These are phyloP conservation scores for Cryphonectria japonica DNA, from an alignment of 2,329 filamentous ascomycete genomes.

Conservation along the genomic window DNA sequence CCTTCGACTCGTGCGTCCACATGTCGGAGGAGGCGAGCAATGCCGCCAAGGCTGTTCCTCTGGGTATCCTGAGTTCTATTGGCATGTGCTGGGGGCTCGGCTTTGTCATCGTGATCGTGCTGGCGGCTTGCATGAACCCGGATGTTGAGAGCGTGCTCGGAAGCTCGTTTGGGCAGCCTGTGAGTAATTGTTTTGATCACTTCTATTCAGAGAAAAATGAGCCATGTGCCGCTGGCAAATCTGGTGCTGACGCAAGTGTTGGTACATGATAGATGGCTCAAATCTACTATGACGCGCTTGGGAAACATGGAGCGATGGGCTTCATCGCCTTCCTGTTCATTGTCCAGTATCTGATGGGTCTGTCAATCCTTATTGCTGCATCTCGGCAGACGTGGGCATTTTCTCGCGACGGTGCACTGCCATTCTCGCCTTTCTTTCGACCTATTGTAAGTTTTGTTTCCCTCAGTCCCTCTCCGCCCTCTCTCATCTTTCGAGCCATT, in stretches of 20 bases:
- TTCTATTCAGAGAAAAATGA: too few relatives aligned
- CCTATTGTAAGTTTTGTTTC: slow-evolving; percentile 43
- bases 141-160: slow-evolving; percentile 53
- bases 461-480: neutral
- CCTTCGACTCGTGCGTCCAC: slow-evolving; percentile 58
- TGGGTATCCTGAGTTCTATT: slow-evolving; percentile 62
- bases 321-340: slow-evolving; percentile 63
- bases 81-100: slow-evolving; percentile 58
- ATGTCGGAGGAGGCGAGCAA: slow-evolving; percentile 64
- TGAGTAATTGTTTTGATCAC: slow-evolving; percentile 41
- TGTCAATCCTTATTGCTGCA: slow-evolving; percentile 60
- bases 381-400: slow-evolving; percentile 67
- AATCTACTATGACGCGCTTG: slow-evolving; percentile 64
- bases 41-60: slow-evolving; percentile 61
- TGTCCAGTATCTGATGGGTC: slow-evolving; percentile 65
- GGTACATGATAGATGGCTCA: slow-evolving; percentile 40
- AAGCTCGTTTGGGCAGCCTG: slow-evolving; percentile 60
- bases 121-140: slow-evolving; percentile 59
- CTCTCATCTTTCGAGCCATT: neutral
- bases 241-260: neutral
- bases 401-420: slow-evolving; percentile 63
- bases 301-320: slow-evolving; percentile 60
- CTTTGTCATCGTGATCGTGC: slow-evolving; percentile 59
- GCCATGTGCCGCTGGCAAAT: neutral
- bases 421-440: slow-evolving; percentile 61